Evolutionary conservation across 1,139 yeast species (phyloP).

Genomic region (Yamadazyma jaroonii): DNA sequence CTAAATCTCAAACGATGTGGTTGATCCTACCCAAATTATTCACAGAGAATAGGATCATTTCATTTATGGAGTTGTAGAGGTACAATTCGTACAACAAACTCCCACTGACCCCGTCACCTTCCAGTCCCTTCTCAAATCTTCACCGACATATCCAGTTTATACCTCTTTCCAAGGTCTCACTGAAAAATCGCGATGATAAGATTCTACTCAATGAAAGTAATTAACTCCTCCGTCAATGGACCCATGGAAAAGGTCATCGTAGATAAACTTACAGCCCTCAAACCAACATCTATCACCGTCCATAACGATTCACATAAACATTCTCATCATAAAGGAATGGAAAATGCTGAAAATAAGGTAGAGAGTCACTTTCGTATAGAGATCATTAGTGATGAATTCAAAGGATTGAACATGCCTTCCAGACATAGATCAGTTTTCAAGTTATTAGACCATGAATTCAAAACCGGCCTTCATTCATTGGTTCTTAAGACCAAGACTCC

Average conservation of each 20-base stretch:
- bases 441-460: slow-evolving; percentile 69
- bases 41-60: no score
- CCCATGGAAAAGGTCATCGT: slow-evolving; percentile 56
- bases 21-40: no score
- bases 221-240: slow-evolving; percentile 27
- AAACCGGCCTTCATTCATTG: slow-evolving; percentile 82
- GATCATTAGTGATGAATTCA: slow-evolving; percentile 68
- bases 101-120: no score
- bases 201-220: slow-evolving; percentile 10
- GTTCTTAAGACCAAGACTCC: slow-evolving; percentile 83
- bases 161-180: no score
- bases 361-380: slow-evolving; percentile 84
- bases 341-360: slow-evolving; percentile 65
- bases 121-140: no score
- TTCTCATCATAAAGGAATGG: slow-evolving; percentile 82
- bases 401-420: slow-evolving; percentile 64
- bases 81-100: no score
- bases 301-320: slow-evolving; percentile 87
- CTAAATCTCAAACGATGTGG: no score
- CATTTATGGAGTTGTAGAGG: no score
- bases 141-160: no score
- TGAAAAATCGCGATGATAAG: slow-evolving; percentile 6
- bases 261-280: slow-evolving; percentile 27
- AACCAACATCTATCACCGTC: slow-evolving; percentile 54
- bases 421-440: slow-evolving; percentile 79